A percentile compares a stretch with the other conserved stretches of the same genome.
phyloP scores from a whole-genome alignment of 2,329 filamentous ascomycete genomes.

The Gremmenia infestans region DNA sequence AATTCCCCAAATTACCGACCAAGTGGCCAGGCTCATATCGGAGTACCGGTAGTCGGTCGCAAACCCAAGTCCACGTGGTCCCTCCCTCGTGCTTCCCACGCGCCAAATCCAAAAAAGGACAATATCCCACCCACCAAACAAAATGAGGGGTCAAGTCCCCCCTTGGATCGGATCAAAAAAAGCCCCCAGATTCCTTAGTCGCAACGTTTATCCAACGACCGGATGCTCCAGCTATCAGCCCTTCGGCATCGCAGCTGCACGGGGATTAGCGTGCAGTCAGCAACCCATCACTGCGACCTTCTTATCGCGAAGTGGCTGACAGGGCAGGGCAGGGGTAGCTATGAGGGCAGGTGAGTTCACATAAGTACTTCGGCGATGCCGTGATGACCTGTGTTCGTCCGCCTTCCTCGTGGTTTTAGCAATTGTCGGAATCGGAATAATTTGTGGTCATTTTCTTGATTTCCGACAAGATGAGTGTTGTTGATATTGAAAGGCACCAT shows the following conservation, averaged over 20 bases:
- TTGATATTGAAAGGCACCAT: conserved; percentile 10
- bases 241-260: background rate
- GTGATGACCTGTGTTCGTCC: background rate
- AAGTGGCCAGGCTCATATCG: no score
- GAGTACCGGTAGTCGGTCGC: no score
- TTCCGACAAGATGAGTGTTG: background rate
- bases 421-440: background rate
- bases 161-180: background rate
- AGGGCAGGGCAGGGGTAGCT: conserved; percentile 1
- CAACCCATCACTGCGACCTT: background rate
- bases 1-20: no score
- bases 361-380: conserved; percentile 13
- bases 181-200: background rate
- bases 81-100: background rate
- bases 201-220: background rate
- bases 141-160: background rate
- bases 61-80: no score
- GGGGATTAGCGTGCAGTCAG: background rate
- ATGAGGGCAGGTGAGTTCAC: conserved; percentile 1
- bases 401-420: background rate
- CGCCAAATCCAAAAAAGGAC: background rate
- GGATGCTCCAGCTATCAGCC: no score
- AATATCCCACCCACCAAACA: background rate
- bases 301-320: conserved; percentile 15
- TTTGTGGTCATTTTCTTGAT: background rate